Evolutionary conservation across 305 asterid genomes (phyloP).

Genomic region (Rubia tinctorum): DNA sequence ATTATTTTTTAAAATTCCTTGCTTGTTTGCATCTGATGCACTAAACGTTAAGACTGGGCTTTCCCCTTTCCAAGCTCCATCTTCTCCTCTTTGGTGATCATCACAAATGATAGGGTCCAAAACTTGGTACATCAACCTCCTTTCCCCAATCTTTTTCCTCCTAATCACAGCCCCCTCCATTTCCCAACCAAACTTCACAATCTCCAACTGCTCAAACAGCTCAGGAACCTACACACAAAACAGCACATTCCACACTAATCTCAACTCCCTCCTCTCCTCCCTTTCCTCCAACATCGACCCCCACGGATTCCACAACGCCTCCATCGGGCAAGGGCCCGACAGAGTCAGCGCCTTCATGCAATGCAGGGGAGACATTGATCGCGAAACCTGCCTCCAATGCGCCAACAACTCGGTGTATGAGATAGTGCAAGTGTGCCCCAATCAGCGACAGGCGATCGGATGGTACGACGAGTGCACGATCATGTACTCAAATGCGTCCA

Average conservation of each 20-base stretch:
- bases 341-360: constrained; percentile 13
- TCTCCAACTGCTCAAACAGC: not conserved
- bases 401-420: not conserved
- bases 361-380: constrained; percentile 30
- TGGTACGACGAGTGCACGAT: constrained; percentile 23
- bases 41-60: not conserved
- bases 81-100: not conserved
- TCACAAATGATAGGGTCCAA: not conserved
- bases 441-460: constrained; percentile 11
- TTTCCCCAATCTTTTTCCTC: not conserved
- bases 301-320: constrained; percentile 24
- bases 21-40: not conserved
- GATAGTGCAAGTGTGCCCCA: constrained; percentile 15
- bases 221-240: constrained; percentile 9
- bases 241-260: constrained; percentile 19
- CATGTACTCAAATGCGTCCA: constrained; percentile 18
- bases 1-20: not conserved
- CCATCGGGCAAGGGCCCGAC: constrained; percentile 20
- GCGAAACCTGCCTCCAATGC: constrained; percentile 17
- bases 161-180: not conserved
- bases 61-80: not conserved
- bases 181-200: not conserved
- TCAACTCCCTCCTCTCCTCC: constrained; percentile 13
- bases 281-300: constrained; percentile 12
- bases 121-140: not conserved